Evolutionary conservation across 805 yeast genomes (phyloP), one percentile per base, ranked within the genome.

Genomic region (Candida cerambycidarum): DNA sequence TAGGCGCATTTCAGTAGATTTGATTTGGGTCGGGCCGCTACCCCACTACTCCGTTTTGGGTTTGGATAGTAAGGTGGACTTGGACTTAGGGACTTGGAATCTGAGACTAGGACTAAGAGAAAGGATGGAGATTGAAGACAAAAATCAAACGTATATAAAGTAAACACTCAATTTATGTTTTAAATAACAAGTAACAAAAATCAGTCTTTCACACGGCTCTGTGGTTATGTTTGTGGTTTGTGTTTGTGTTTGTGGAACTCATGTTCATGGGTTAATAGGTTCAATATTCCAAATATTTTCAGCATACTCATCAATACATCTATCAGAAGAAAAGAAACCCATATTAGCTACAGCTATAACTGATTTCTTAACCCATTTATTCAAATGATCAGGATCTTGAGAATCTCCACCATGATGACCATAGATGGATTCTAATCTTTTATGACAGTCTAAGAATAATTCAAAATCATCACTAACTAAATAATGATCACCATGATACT

Each of bases 251-350:
- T n/a, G n/a, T n/a, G n/a, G n/a, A n/a, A n/a, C n/a, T n/a, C n/a
- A n/a, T n/a, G n/a, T 12, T 21, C 11, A 25, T 13, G 38, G 39
- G 33, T 38, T 43, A 15, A 43, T 5, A 3, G 96, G 95, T 68
- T 89, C 96, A 48, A 89, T 79, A 58, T 89, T 85, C 97, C 97
- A 89, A 56, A 89, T 89, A 48, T 82, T 78, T 52, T 87, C 96
- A 25, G 97, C 95, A 53, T 89, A 89, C 62, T 89, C 97, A 56
- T 83, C 85, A 58, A 89, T 85, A 62, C 95, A 88, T 65, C 97
- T 76, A 63, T 89, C 97, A 48, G 90, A 81, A 48, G 87, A 78
- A 71, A 89, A 89, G 77, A 88, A 90, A 6, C 97, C 97, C 83
- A 87, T 85, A 62, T 87, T 87, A 42, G 97, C 95, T 43, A 89